A percentile compares a stretch with the other conserved stretches of the same genome.
Evolutionary conservation across 164 flowering plant genomes (phyloP).

Genomic region (Magnolia sinica): DNA sequence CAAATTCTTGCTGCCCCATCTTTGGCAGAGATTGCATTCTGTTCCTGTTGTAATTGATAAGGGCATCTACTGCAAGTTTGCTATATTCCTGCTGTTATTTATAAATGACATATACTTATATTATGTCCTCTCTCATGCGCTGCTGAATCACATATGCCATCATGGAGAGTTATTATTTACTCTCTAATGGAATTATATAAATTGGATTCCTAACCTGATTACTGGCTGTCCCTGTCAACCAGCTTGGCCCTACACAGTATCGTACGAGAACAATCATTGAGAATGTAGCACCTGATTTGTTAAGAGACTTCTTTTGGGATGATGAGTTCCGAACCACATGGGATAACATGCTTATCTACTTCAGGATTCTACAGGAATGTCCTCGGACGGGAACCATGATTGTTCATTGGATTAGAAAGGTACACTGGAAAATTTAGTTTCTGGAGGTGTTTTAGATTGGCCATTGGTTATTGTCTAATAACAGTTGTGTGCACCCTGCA

Average conservation of each 20-base stretch:
- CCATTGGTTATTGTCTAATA: not conserved
- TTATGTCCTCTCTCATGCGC: not conserved
- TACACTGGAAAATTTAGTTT: slow-evolving; percentile 4
- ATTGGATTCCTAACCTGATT: not conserved
- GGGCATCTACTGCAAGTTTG: not conserved
- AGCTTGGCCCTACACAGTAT: slow-evolving; percentile 63
- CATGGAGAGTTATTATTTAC: not conserved
- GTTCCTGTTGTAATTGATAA: not conserved
- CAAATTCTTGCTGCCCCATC: not conserved
- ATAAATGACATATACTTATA: not conserved
- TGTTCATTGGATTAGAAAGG: slow-evolving; percentile 80
- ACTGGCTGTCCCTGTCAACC: not conserved
- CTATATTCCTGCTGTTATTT: not conserved
- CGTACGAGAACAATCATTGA: slow-evolving; percentile 66
- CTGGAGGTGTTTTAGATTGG: not conserved
- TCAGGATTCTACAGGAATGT: slow-evolving; percentile 49
- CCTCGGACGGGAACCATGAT: slow-evolving; percentile 62
- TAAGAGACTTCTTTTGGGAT: slow-evolving; percentile 89
- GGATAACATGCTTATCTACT: slow-evolving; percentile 71
- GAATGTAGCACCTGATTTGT: slow-evolving; percentile 64
- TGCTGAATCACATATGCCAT: not conserved
- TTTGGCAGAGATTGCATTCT: not conserved
- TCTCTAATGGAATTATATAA: too few relatives aligned
- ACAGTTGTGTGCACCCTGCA: slow-evolving; percentile 24
- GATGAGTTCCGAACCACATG: slow-evolving; percentile 63